Evolutionary conservation across 2,329 filamentous ascomycete genomes (phyloP), one percentile per base, ranked within the genome.

Genomic region (Pseudocercospora fijiensis): DNA sequence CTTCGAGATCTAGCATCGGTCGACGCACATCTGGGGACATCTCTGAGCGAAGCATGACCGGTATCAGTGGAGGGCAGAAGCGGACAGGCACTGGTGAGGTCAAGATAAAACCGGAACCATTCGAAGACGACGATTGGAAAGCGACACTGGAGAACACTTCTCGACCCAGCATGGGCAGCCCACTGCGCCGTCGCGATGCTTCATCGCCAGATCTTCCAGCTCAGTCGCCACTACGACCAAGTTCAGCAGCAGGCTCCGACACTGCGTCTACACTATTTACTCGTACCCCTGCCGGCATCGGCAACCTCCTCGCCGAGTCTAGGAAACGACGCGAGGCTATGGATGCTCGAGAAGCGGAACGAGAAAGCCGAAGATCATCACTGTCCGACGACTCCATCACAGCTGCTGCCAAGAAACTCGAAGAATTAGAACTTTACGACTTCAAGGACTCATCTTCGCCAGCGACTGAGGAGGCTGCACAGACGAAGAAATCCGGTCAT

Each of bases 371-470:
- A n/a, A 55, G 49, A 43, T 52, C 55, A 16, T 33, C 65, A 16
- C 53, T 53, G 26, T 24, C 43, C n/a, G 41, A 47, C 16, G 52
- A 57, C 16, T 55, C 58, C 9, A 61, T 71, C 2, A 68, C 70
- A 22, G 69, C 67, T 11, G 64, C 71, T 2, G 63, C 65, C 16
- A 69, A 65, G 45, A 71, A 71, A 56, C 41, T 72, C 30, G 68
- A 73, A 20, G 74, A 75, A 13, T 51, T 74, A 18, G 73, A 74
- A 16, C 51, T 77, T 3, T 75, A 76, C 60, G 73, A 76, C 18
- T 74, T 76, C 66, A 74, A 73, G 37, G 72, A 76, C 10, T 69
- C 71, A 0, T 74, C 74, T 13, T 71, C 70, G 11, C 62, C 71
- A 3, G 45, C 63, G n/a, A 22, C 59, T 9, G 53, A 57, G 6